These are phyloP conservation scores for Pseudogymnoascus sp. DNA, from an alignment of 2,329 filamentous ascomycete species.

Conservation along the genomic window DNA sequence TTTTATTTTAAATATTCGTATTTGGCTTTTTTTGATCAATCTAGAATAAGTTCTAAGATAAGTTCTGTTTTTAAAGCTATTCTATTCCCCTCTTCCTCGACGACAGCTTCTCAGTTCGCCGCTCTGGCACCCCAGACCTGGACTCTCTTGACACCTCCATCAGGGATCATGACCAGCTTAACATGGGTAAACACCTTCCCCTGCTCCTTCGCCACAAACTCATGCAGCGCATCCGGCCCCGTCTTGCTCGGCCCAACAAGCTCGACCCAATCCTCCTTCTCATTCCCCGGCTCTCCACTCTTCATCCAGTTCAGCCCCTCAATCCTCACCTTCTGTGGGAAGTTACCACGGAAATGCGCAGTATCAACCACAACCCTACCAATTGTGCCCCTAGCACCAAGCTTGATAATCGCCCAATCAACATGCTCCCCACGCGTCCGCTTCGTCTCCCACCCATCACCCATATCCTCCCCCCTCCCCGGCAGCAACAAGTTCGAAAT, in stretches of 20 bases:
- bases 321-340: constrained; percentile 67
- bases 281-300: constrained; percentile 46
- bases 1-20: background rate
- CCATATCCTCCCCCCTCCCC: constrained; percentile 75
- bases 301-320: constrained; percentile 51
- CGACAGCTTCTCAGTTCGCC: background rate
- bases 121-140: constrained; percentile 40
- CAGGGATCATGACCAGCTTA: constrained; percentile 79
- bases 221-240: constrained; percentile 66
- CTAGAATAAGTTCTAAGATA: background rate
- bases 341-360: constrained; percentile 77
- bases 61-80: background rate
- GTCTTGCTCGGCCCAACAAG: constrained; percentile 60
- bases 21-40: background rate
- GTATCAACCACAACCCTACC: constrained; percentile 69
- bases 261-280: constrained; percentile 57
- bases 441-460: constrained; percentile 81
- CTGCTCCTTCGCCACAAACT: constrained; percentile 49
- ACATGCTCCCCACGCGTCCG: constrained; percentile 66
- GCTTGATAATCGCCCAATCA: constrained; percentile 72
- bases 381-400: constrained; percentile 59
- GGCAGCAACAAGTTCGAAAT: constrained; percentile 76
- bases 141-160: constrained; percentile 85
- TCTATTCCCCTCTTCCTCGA: background rate
- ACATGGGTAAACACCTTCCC: constrained; percentile 67